Evolutionary conservation across 768 basidiomycete genomes (phyloP), one percentile per base, ranked within the genome.

Genomic region (Lentinus tigrinus): DNA sequence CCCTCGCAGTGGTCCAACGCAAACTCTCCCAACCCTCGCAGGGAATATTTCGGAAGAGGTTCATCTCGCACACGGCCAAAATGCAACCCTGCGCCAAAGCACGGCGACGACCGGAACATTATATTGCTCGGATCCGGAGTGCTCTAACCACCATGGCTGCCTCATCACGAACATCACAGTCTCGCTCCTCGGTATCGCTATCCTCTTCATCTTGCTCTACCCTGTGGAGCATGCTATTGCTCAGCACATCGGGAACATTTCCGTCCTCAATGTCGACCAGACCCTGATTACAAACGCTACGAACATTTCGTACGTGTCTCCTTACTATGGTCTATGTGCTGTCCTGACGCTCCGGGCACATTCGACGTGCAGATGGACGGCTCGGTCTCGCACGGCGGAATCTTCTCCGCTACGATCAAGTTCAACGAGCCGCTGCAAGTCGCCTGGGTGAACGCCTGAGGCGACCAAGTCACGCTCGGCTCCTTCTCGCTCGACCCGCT

Each of bases 141-240:
- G n/a, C n/a, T n/a, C n/a, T n/a, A n/a, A n/a, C n/a, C n/a, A n/a
- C n/a, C n/a, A n/a, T n/a, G n/a, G n/a, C n/a, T n/a, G n/a, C n/a
- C n/a, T 88, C 57, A 78, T 88, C 58, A 77, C 79, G 27, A 75
- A 77, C 52, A 66, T 83, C 59, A 75, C 87, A 27, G 65, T 76
- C 3, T 70, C 78, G 17, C 77, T 80, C 5, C 65, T 89, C 16
- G 81, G 74, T 36, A 87, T 90, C 52, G 84, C 78, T 16, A 67
- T 89, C 37, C 70, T 89, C n/a, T 90, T 89, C 70, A 81, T 89
- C 59, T 47, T 89, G 11, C 70, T 90, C 23, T 89, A 82, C 69
- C 88, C 88, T 4, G 84, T 89, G 54, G 75, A 89, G 55, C 78
- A 72, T 50, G 87, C 87, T 44, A 85, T 89, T 61, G 78, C 81